phyloP scores from a whole-genome alignment of 352 stramenopile genomes.

The Globisporangium iwayamae region DNA sequence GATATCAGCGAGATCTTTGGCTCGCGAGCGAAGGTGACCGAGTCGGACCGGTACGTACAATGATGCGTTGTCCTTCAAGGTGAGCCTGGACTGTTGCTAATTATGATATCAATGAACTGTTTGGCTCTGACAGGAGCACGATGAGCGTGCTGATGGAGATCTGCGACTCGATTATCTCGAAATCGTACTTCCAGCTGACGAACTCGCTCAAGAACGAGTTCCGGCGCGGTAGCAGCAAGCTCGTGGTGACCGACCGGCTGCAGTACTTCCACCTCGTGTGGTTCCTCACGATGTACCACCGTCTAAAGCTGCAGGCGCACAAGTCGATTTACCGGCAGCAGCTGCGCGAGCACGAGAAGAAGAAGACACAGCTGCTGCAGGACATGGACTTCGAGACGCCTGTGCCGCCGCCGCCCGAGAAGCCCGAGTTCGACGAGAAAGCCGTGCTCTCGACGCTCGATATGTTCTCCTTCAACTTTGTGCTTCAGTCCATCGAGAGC shows the following conservation, averaged over 20 bases:
- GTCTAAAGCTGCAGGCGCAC: constrained; percentile 65
- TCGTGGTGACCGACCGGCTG: constrained; percentile 81
- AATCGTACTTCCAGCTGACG: constrained; percentile 83
- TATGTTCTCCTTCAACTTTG: constrained; percentile 91
- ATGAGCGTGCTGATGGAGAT: constrained; percentile 70
- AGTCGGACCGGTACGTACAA: constrained; percentile 49
- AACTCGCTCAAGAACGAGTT: constrained; percentile 88
- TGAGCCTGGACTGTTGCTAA: background rate
- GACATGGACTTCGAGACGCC: constrained; percentile 52
- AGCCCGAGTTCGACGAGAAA: constrained; percentile 70
- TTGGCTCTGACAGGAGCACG: constrained; percentile 27
- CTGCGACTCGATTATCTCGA: constrained; percentile 66
- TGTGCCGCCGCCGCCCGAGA: constrained; percentile 30
- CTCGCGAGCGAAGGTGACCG: constrained; percentile 53
- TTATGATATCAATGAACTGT: constrained; percentile 4
- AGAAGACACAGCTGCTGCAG: constrained; percentile 43
- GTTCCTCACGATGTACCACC: constrained; percentile 83
- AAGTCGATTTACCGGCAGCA: constrained; percentile 67
- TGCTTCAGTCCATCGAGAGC: constrained; percentile 86
- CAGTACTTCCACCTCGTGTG: constrained; percentile 87
- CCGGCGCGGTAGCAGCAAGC: constrained; percentile 73
- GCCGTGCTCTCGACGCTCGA: constrained; percentile 80
- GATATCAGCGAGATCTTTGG: constrained; percentile 81
- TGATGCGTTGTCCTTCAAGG: no score
- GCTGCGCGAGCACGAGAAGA: constrained; percentile 50